Evolutionary conservation across 768 basidiomycete species (phyloP), one percentile per base, ranked within the genome.

Genomic region (Termitomyces sp.): DNA sequence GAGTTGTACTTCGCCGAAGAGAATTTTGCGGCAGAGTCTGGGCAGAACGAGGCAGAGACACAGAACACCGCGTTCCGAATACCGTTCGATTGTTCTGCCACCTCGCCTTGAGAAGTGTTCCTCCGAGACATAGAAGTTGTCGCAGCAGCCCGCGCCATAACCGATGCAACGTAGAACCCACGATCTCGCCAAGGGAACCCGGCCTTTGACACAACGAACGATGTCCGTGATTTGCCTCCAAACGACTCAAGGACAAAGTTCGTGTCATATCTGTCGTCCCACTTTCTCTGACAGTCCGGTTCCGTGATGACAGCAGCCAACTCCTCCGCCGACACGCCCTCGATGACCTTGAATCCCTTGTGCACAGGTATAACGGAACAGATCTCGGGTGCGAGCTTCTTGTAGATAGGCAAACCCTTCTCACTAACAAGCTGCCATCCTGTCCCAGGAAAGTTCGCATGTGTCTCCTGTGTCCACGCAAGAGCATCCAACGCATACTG

Each of bases 251-350:
- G 77, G 4, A 85, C 74, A 13, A 75, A 77, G 7, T 81, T 84
- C n/a, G 84, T 85, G 61, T 89, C 91, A 66, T 93, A 89, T 22
- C 90, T 80, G 57, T 94, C 90, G 68, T 97, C 95, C 95, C 95
- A 97, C 32, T 82, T 81, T 71, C 85, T 88, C 62, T 92, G 82
- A 60, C 88, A 89, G 54, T 87, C 83, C 44, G 84, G 81, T 63
- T 88, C 88, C 8, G 81, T 81, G 18, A 97, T 80, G 22, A 91
- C 82, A 1, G 88, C 80, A 0, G 86, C 88, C 39, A 98, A 79
- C 71, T 99, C 96, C 69, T 97, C 96, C 1, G 95, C 95, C 1
- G 94, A 91, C 12, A 96, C 84, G 4, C 95, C 94, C 70, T 98
- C 92, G 54, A 98, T 89, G 62, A 98, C 93, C 74, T 92, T 92